Conservation (phyloP, 768 basidiomycete species). For the Hypholoma fasciculare region DNA sequence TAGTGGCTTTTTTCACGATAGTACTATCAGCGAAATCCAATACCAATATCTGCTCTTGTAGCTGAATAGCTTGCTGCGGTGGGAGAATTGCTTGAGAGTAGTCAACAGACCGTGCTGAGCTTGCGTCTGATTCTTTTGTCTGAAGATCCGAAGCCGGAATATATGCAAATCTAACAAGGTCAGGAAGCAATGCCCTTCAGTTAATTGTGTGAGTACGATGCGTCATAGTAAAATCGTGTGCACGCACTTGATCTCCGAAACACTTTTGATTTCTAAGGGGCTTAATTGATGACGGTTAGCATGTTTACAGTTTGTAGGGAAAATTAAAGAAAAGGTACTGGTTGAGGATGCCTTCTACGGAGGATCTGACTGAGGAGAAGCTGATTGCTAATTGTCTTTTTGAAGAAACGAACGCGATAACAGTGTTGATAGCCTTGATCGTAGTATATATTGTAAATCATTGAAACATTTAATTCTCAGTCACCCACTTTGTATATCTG, state of each 20-base stretch:
- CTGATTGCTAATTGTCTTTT: conserved; percentile 80
- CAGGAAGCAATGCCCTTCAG: conserved; percentile 75
- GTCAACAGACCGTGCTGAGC: conserved; percentile 9
- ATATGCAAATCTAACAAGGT: conserved; percentile 81
- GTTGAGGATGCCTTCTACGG: conserved; percentile 81
- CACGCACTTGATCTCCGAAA: conserved; percentile 82
- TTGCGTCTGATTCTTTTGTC: conserved; percentile 36
- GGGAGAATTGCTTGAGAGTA: conserved; percentile 46
- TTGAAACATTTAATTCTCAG: background rate
- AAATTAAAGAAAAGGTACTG: conserved; percentile 42
- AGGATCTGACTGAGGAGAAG: conserved; percentile 70
- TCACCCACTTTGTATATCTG: conserved; percentile 21
- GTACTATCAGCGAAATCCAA: conserved; percentile 42
- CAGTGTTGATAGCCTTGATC: conserved; percentile 79
- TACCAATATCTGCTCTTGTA: conserved; percentile 42
- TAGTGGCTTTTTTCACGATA: conserved; percentile 30
- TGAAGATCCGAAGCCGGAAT: conserved; percentile 63
- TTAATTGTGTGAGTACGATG: background rate
- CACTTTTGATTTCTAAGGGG: conserved; percentile 72
- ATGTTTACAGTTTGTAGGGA: background rate
- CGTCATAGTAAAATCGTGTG: background rate
- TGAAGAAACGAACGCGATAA: conserved; percentile 84
- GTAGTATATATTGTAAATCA: background rate
- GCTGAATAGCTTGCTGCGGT: conserved; percentile 13
- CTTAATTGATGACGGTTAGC: conserved; percentile 35